Base-by-base conservation (phyloP, 257 asterid genomes). In the Penstemon davidsonii region DNA sequence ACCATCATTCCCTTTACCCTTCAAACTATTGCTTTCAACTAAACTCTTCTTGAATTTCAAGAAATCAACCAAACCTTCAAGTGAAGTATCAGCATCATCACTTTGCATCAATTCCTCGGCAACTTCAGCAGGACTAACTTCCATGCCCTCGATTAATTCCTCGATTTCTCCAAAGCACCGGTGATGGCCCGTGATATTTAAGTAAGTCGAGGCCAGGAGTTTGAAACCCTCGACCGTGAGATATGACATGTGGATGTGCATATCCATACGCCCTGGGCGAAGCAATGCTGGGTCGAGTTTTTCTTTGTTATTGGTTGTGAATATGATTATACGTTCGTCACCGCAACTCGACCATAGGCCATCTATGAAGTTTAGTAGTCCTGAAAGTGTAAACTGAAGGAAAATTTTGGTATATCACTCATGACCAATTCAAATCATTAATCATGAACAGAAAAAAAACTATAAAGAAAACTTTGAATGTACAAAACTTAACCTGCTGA, bases 271-370 rank as follows among this genome's bases (percentile, higher is more conserved):
- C 15, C 97, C 96, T 0, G 97, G 87, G 3, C 96, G 86, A 55
- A 90, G 72, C 82, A 91, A 60, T 6, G 96, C 97, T 0, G 96
- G 95, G 53, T 88, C 95, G 9, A 90, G 85, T 64, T 75, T 86
- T 15, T 85, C 92, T 64, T 60, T 88, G 89, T 88, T 62, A 80
- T 90, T 90, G 8, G 96, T 88, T 0, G 96, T 88, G 86, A 90
- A 82, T 13, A 86, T 58, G 65, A 88, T 83, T 66, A 90, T 83
- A 3, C 92, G 73, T 60, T 90, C 94, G 46, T 88, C 97, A 0
- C 90, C 95, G 6, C 96, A 83, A 64, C 97, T 86, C 6, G 97
- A 90, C 96, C 97, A 90, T 0, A 86, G 81, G 4, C 96, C 97
- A 52, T 90, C 96, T 3, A 90, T 86, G 83, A 90, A 88, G 79